Percentiles rank a stretch among this genome's conserved stretches.
These are phyloP conservation scores for Yarrowia sp. DNA, from an alignment of 805 yeast genomes.

Conservation along the genomic window DNA sequence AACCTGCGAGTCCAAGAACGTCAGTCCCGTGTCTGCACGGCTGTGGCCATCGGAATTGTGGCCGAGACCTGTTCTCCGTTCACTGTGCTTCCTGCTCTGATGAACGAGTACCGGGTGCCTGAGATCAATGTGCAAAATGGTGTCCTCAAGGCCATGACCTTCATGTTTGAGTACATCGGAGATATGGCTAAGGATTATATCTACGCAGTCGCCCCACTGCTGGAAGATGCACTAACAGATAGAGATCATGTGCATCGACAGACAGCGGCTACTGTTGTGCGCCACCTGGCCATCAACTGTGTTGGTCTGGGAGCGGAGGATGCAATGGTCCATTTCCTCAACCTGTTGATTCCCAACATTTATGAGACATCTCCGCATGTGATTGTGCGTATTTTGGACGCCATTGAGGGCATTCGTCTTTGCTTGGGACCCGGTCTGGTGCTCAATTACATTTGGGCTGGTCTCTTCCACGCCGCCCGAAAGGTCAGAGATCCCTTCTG, in stretches of 20 bases:
- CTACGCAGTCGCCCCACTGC: constrained; percentile 69
- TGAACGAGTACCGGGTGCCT: constrained; percentile 93
- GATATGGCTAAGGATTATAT: constrained; percentile 76
- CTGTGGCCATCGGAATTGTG: constrained; percentile 95
- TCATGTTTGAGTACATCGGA: constrained; percentile 88
- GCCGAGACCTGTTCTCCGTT: constrained; percentile 92
- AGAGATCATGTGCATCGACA: constrained; percentile 92
- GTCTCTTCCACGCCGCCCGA: constrained; percentile 89
- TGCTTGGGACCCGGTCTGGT: constrained; percentile 74
- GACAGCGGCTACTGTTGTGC: constrained; percentile 85
- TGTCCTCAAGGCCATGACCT: constrained; percentile 83
- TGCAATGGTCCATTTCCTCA: constrained; percentile 76
- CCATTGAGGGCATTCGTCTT: constrained; percentile 66
- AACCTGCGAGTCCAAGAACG: constrained; percentile 91
- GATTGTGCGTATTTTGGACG: constrained; percentile 73
- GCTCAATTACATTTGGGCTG: constrained; percentile 77
- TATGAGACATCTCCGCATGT: constrained; percentile 97
- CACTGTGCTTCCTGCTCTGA: constrained; percentile 87
- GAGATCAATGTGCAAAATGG: constrained; percentile 95
- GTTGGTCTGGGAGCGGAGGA: constrained; percentile 73
- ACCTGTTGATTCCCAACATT: constrained; percentile 80
- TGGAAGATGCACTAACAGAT: constrained; percentile 87
- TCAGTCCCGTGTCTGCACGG: constrained; percentile 92
- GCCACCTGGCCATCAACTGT: constrained; percentile 76
- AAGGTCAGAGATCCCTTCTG: constrained; percentile 83